Percentiles rank a stretch among this genome's conserved stretches.
These are phyloP conservation scores for Pleodorina starrii DNA, from an alignment of 139 green algal genomes.

Conservation along the genomic window DNA sequence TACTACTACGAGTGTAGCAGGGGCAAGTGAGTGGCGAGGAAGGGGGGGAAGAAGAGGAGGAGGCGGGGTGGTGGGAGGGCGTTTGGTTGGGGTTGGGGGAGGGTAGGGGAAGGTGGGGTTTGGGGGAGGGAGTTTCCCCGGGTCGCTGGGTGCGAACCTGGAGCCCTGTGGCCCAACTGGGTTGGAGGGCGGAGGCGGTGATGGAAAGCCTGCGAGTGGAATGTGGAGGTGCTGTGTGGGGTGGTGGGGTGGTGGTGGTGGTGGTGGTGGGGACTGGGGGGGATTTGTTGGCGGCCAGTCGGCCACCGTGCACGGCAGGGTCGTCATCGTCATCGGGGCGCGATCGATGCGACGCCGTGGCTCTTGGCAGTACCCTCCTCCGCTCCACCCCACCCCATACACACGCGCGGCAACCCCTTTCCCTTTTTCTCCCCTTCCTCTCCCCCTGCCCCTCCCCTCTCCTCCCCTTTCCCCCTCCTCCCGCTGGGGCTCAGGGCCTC, in stretches of 20 bases:
- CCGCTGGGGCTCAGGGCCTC: not conserved
- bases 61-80: not conserved
- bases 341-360: no score
- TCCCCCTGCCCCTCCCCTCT: not conserved
- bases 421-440: not conserved
- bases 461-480: not conserved
- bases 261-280: not conserved
- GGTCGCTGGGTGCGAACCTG: no score
- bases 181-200: not conserved
- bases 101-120: no score
- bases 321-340: no score
- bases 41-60: not conserved
- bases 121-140: no score
- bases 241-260: not conserved
- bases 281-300: not conserved
- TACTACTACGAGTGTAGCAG: slow-evolving; percentile 61
- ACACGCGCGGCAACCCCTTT: not conserved
- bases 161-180: no score
- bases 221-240: not conserved
- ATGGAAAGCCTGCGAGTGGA: not conserved
- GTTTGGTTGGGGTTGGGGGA: no score
- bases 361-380: no score
- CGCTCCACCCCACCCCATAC: no score
- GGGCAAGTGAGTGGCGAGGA: slow-evolving; percentile 4
- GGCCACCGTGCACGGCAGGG: no score